A percentile compares a stretch with the other conserved stretches of the same genome.
These are phyloP conservation scores for Phytophthora ramorum DNA, from an alignment of 352 stramenopile genomes.

Conservation along the genomic window DNA sequence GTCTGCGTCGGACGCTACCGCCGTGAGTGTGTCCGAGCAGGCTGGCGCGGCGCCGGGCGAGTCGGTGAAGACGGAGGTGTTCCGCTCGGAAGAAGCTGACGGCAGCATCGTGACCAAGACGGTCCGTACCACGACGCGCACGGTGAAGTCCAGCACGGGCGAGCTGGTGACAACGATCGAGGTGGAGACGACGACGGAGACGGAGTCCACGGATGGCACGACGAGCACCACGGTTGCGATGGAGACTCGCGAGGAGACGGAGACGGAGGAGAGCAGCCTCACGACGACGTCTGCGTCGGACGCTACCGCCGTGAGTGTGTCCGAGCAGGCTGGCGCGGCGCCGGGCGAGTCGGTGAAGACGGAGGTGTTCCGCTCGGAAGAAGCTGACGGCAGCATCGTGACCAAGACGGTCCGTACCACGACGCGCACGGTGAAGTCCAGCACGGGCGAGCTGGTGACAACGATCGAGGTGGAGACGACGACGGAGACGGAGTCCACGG, in stretches of 20 bases:
- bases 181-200: not conserved
- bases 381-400: not conserved
- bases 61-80: not conserved
- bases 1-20: not conserved
- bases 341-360: not conserved
- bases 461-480: not conserved
- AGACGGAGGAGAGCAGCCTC: not conserved
- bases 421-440: not conserved
- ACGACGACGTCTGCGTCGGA: not conserved
- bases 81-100: not conserved
- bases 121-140: not conserved
- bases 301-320: not conserved
- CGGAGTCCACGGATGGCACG: not conserved
- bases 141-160: not conserved
- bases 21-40: not conserved
- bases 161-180: not conserved
- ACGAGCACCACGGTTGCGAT: not conserved
- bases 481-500: not conserved
- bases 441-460: not conserved
- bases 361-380: not conserved
- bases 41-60: not conserved
- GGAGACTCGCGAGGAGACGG: not conserved
- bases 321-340: not conserved
- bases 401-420: not conserved
- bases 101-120: not conserved